Evolutionary conservation across 1,284 basidiomycete species (phyloP), one percentile per base, ranked within the genome.

Genomic region (Ceraceosorus guamensis): DNA sequence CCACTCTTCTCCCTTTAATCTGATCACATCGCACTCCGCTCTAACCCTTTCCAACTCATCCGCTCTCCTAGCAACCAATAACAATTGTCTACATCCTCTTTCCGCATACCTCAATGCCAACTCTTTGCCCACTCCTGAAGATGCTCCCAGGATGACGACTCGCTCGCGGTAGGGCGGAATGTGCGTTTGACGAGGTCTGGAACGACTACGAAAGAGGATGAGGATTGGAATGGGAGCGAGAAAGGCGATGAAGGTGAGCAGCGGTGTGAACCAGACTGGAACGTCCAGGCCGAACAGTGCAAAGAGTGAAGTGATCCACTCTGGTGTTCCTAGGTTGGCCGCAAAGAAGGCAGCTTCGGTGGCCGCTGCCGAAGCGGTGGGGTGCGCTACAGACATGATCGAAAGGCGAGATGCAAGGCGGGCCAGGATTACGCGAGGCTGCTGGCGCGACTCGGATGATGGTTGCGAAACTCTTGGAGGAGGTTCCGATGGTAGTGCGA

Each of bases 11-110:
- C 55, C 57, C 45, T 65, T 31, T 6, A 43, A 48, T 0, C 64
- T 55, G 11, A 59, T 32, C 41, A 55, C 48, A 48, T 62, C 59
- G 59, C 87, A 91, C 70, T 89, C 84, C 18, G 77, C 70, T 54
- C 80, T 80, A 5, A 89, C 87, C 24, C 79, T 79, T 6, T 83
- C 79, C 8, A 63, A 54, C 50, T 61, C 50, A 41, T 55, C 34
- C 35, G 56, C 61, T 7, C 61, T 34, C 8, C 61, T 46, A 24
- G 47, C 56, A 11, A 57, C 56, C 5, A 57, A 41, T 1, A 46
- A 31, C 2, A 57, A n/a, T 18, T 52, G 33, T 14, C 55, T 14
- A 33, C 56, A 57, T 11, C 56, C 56, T 10, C 56, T 24, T 16
- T 11, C 30, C 2, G 56, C 52, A 37, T 57, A 57, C 16, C 47